Evolutionary conservation across 164 flowering plant genomes (phyloP), one percentile per base, ranked within the genome.

Genomic region (Nymphaea colorata): DNA sequence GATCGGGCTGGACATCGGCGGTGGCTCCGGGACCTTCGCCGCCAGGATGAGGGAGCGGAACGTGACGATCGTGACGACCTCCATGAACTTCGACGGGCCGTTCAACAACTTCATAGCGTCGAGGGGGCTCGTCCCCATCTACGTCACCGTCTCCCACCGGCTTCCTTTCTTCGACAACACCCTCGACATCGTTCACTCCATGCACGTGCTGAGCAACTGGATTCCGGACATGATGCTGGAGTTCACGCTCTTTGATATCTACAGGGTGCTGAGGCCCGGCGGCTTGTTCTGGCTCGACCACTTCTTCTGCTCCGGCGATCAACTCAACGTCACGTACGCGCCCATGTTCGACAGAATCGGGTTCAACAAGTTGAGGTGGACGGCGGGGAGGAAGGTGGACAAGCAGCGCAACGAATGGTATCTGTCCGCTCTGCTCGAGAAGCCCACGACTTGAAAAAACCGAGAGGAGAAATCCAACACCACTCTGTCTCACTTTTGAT

Each of bases 221-320:
- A 80, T 82, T 7, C 81, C 77, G 4, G 76, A 68, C 0, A 44
- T 43, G 8, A 68, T 79, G 79, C 75, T 83, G 2, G 82, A 85
- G 64, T 79, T 80, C 45, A 69, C 65, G 3, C 61, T 83, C 3
- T 82, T 61, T 67, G 86, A 85, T 59, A 67, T 79, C 4, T 71
- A 82, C 69, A 73, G 86, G 51, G 85, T 81, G 14, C 42, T 85
- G 76, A 80, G 85, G 76, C 81, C 85, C 1, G 82, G 84, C 2
- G 88, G 86, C 44, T 63, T 83, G 3, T 78, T 83, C 69, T 83
- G 84, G 86, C 72, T 85, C 4, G 86, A 85, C 45, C 76, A 62
- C 6, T 85, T 82, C 79, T 83, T 81, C 76, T 83, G 89, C 66
- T 2, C 18, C 1, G 77, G 76, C 3, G 15, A 63, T 1, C 78